Base-by-base conservation (phyloP, 345 rosid species). In the Corchorus capsularis region DNA sequence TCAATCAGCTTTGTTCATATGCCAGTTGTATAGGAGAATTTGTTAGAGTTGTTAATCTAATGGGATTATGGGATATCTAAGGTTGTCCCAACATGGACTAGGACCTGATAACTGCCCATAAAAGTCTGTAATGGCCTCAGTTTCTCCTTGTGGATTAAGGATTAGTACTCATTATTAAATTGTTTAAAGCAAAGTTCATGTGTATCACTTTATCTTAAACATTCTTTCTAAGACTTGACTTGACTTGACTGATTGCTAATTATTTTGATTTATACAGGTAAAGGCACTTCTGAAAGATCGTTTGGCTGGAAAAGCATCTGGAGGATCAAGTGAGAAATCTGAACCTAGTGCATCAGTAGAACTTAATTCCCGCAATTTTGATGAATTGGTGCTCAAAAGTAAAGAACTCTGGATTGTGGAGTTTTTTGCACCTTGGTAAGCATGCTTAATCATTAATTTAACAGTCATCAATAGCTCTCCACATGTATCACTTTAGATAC, bases 361-460 rank as follows among this genome's bases (percentile, higher is more conserved):
- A 84, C 75, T 95, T 81, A 92, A 85, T 80, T 88, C 99, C 75
- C 78, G 68, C 80, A 93, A 92, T 65, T 95, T 95, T 83, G 98
- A 93, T 75, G 92, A 93, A 79, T 77, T 92, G 89, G 98, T 95
- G 59, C 82, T 82, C 73, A 88, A 88, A 87, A 93, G 99, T 83
- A 93, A 92, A 85, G 94, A 93, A 16, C 92, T 93, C 69, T 95
- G 99, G 99, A 79, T 95, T 73, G 93, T 95, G 79, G 99, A 95
- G 83, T 93, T 95, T 79, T 93, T 93, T 57, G 98, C 99, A 69
- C 99, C 99, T 75, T 95, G 99, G 98, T 96, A 87, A 78, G 92
- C 72, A 14, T 61, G 45, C 63, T 56, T 55, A 37, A 19, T 66
- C 65, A 19, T 52, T 50, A 52, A 17, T 52, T 61, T 47, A 34